phyloP scores from a whole-genome alignment of 2,329 filamentous ascomycete genomes.

The Septoria petroselini region DNA sequence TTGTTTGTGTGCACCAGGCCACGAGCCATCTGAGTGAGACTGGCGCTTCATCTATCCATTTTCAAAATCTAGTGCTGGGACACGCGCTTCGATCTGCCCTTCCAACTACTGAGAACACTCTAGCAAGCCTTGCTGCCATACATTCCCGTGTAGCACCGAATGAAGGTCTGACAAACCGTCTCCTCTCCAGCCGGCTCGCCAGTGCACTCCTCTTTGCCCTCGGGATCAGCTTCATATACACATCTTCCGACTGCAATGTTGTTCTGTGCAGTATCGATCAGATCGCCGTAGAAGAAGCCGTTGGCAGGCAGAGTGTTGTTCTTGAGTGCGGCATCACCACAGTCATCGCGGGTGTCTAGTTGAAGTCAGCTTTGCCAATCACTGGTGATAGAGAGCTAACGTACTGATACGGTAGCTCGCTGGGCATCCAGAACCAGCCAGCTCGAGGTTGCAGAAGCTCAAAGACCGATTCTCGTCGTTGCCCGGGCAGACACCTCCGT shows the following conservation, averaged over 20 bases:
- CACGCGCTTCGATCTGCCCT: no score
- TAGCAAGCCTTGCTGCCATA: slow-evolving; percentile 13
- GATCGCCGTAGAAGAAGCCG: slow-evolving; percentile 17
- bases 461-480: slow-evolving; percentile 14
- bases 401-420: slow-evolving; percentile 7
- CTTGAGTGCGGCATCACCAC: slow-evolving; percentile 13
- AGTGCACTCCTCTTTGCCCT: slow-evolving; percentile 6
- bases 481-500: slow-evolving; percentile 18
- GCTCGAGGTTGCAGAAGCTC: slow-evolving; percentile 10
- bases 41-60: no score
- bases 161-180: slow-evolving; percentile 11
- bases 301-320: slow-evolving; percentile 7
- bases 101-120: no score
- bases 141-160: slow-evolving; percentile 18
- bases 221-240: slow-evolving; percentile 13
- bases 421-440: slow-evolving; percentile 13
- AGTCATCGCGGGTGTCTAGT: slow-evolving; percentile 14
- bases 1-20: no score
- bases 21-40: no score
- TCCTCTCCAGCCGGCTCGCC: neutral
- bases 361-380: neutral
- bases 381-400: neutral
- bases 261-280: slow-evolving; percentile 19
- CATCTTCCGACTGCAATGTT: slow-evolving; percentile 21
- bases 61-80: no score